A percentile compares a stretch with the other conserved stretches of the same genome.
Evolutionary conservation across 2,329 filamentous ascomycete genomes (phyloP).

Genomic region (Septoria petroselini): DNA sequence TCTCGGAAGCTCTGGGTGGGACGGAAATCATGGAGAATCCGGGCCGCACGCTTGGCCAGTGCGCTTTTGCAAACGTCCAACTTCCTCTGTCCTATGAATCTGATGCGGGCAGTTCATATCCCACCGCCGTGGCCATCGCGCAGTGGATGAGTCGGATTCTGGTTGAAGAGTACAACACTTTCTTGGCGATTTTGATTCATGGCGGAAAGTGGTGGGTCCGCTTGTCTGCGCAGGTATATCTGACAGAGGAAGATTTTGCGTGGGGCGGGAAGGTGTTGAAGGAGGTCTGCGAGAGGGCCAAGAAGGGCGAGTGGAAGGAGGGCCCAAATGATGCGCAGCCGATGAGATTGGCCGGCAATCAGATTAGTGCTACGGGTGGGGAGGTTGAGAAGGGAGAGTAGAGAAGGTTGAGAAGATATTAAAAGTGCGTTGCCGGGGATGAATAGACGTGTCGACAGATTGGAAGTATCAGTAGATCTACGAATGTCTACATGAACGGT

Average conservation of each 20-base stretch:
- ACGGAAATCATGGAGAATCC: conserved; percentile 71
- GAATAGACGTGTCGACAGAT: too few species aligned
- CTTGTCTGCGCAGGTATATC: conserved; percentile 76
- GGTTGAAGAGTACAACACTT: conserved; percentile 65
- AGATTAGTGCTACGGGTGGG: neutral
- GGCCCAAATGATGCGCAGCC: neutral
- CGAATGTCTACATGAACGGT: too few species aligned
- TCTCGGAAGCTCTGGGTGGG: conserved; percentile 59
- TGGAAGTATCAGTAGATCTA: too few species aligned
- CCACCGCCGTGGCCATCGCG: conserved; percentile 40
- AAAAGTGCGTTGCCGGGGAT: too few species aligned
- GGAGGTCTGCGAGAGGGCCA: conserved; percentile 53
- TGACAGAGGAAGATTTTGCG: conserved; percentile 76
- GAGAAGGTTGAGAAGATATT: neutral
- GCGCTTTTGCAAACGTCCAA: conserved; percentile 69
- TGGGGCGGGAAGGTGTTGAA: conserved; percentile 62
- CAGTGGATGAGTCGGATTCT: conserved; percentile 40
- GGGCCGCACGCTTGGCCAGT: conserved; percentile 59
- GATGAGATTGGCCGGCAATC: neutral
- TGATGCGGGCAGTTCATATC: conserved; percentile 34
- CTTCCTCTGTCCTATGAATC: conserved; percentile 59
- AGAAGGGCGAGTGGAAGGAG: conserved; percentile 45
- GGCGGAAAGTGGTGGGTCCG: conserved; percentile 65
- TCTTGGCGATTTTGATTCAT: conserved; percentile 63
- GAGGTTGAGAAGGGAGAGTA: neutral